Conservation (phyloP, 2,329 filamentous ascomycete genomes). For the Xylariales sp. region DNA sequence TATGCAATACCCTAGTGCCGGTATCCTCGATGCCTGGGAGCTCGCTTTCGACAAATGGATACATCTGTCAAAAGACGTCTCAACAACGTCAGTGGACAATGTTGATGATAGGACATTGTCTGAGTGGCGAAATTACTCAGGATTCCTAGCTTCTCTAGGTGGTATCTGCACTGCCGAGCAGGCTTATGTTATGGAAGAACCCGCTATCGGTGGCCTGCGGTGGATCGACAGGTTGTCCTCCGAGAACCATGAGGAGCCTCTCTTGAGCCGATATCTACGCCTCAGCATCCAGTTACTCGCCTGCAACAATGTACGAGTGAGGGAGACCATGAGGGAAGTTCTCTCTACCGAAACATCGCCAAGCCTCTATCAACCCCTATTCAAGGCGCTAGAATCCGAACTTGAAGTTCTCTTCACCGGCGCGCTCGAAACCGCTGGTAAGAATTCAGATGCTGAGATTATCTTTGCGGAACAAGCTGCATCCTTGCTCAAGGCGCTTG, state of each 20-base stretch:
- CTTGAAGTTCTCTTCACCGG: conserved; percentile 59
- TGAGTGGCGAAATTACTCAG: conserved; percentile 66
- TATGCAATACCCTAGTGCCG: conserved; percentile 58
- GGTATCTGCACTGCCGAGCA: conserved; percentile 61
- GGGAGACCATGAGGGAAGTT: conserved; percentile 63
- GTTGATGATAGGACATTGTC: conserved; percentile 52
- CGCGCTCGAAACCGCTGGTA: conserved; percentile 44
- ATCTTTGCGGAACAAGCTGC: conserved; percentile 65
- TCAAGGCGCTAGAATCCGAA: conserved; percentile 61
- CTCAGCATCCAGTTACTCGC: conserved; percentile 62
- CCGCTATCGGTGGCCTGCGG: conserved; percentile 48
- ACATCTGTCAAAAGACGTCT: conserved; percentile 58
- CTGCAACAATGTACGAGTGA: conserved; percentile 58
- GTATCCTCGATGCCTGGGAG: conserved; percentile 66
- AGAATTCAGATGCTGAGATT: conserved; percentile 55
- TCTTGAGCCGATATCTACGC: conserved; percentile 56
- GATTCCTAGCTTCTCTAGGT: conserved; percentile 62
- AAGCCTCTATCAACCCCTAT: conserved; percentile 56
- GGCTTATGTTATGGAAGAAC: conserved; percentile 52
- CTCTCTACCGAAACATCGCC: conserved; percentile 61
- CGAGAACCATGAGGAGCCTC: conserved; percentile 56
- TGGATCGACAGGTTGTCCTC: conserved; percentile 62
- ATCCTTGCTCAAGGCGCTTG: conserved; percentile 56
- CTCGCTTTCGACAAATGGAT: conserved; percentile 62
- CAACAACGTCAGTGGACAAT: conserved; percentile 43